Conservation (phyloP, 257 asterid species). For the Solanum rostratum region DNA sequence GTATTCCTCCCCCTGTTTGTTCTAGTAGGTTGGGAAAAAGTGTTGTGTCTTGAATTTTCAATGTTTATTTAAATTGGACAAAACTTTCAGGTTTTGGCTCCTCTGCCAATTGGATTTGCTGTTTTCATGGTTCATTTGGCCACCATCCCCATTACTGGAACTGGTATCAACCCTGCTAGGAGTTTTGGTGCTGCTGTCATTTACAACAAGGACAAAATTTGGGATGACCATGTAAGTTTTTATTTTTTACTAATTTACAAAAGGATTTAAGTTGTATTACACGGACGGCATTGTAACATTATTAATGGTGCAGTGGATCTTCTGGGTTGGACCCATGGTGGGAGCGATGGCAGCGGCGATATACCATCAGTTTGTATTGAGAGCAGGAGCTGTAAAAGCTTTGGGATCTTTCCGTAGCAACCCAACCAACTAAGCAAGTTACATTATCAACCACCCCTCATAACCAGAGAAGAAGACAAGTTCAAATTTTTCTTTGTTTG, state of each 20-base stretch:
- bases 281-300: no score
- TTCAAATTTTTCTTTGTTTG: background rate
- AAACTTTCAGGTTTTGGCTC: background rate
- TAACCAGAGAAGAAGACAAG: background rate
- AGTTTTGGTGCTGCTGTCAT: background rate
- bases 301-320: background rate
- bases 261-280: background rate
- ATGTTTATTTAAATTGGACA: background rate
- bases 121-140: constrained; percentile 2
- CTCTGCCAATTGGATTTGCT: background rate
- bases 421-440: background rate
- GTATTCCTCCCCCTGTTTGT: background rate
- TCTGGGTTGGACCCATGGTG: constrained; percentile 4
- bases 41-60: background rate
- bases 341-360: background rate
- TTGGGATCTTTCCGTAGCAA: constrained; percentile 1
- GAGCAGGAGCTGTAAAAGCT: constrained; percentile 1
- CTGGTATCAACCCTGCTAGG: background rate
- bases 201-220: background rate
- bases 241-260: background rate
- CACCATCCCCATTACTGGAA: background rate
- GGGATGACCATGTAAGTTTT: background rate
- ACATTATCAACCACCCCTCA: background rate
- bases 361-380: background rate
- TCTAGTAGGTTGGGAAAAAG: no score